Percentiles rank a stretch among this genome's conserved stretches.
Conservation (phyloP, 257 asterid species). For the Coffea eugenioides region DNA sequence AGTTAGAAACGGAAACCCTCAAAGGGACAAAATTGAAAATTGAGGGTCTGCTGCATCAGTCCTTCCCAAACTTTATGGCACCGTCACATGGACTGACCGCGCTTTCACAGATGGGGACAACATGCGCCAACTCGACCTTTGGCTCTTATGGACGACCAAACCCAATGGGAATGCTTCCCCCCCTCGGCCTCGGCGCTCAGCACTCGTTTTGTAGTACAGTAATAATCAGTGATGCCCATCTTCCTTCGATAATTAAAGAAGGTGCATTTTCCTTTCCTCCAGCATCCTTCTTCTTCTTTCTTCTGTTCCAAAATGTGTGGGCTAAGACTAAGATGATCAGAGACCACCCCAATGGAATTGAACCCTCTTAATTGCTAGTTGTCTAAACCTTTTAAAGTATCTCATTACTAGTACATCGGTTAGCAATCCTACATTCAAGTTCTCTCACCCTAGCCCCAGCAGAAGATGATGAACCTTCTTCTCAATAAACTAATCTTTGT, state of each 20-base stretch:
- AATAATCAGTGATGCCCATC: no score
- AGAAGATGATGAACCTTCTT: constrained; percentile 5
- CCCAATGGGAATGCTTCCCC: no score
- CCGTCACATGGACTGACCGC: constrained; percentile 19
- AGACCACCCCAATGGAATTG: not conserved
- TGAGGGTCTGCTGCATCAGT: not conserved
- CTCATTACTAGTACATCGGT: not conserved
- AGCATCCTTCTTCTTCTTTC: not conserved
- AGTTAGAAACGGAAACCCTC: no score
- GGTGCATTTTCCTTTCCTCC: constrained; percentile 2
- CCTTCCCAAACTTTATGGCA: constrained; percentile 3
- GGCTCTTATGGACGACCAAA: constrained; percentile 6
- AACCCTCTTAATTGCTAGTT: not conserved
- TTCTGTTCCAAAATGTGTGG: constrained; percentile 11
- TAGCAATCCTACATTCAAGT: not conserved
- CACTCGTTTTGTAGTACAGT: not conserved
- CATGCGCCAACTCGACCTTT: constrained; percentile 19
- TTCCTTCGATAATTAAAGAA: not conserved
- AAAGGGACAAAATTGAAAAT: constrained; percentile 4
- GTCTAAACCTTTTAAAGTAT: not conserved
- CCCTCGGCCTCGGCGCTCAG: not conserved
- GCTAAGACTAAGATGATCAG: not conserved
- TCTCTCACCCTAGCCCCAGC: not conserved
- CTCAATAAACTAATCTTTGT: not conserved
- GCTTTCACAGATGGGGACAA: constrained; percentile 16